Percentiles rank a stretch among this genome's conserved stretches.
Conservation (phyloP, 768 basidiomycete species). For the Leccinum pellstonianum region DNA sequence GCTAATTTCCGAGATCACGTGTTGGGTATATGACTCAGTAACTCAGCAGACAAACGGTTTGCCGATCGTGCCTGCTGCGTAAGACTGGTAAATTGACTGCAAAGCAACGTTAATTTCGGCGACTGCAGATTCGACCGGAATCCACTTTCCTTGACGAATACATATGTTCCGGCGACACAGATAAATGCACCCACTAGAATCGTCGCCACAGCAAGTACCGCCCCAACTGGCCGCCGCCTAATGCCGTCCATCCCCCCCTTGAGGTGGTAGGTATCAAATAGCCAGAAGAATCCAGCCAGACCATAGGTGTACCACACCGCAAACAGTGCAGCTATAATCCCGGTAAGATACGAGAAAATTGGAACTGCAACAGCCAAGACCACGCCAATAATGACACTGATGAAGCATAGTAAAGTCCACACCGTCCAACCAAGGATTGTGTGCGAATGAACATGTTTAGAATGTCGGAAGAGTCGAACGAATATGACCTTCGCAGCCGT, state of each 20-base stretch:
- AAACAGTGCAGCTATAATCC: slow-evolving; percentile 52
- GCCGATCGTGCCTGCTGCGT: slow-evolving; percentile 36
- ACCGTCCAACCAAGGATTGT: slow-evolving; percentile 49
- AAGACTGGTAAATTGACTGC: slow-evolving; percentile 48
- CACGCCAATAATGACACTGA: slow-evolving; percentile 38
- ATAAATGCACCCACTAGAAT: slow-evolving; percentile 50
- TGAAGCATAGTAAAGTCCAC: slow-evolving; percentile 45
- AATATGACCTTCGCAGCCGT: slow-evolving; percentile 55
- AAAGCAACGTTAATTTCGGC: background rate
- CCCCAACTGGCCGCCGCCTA: slow-evolving; percentile 33
- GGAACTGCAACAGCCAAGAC: slow-evolving; percentile 51
- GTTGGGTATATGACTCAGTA: slow-evolving; percentile 18
- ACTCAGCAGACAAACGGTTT: slow-evolving; percentile 40
- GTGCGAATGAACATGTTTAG: slow-evolving; percentile 49
- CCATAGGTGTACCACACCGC: slow-evolving; percentile 62
- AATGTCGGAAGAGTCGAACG: slow-evolving; percentile 46
- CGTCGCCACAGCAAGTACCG: slow-evolving; percentile 31
- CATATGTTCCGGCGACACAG: slow-evolving; percentile 42
- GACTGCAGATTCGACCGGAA: background rate
- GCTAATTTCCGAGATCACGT: slow-evolving; percentile 17
- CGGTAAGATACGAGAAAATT: slow-evolving; percentile 54
- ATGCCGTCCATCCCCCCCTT: slow-evolving; percentile 37
- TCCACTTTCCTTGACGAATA: slow-evolving; percentile 46
- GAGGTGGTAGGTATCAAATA: slow-evolving; percentile 47
- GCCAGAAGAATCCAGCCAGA: slow-evolving; percentile 51